These are phyloP conservation scores for Bolboschoenus planiculmis DNA, from an alignment of 176 grass and related monocot species.

Conservation along the genomic window DNA sequence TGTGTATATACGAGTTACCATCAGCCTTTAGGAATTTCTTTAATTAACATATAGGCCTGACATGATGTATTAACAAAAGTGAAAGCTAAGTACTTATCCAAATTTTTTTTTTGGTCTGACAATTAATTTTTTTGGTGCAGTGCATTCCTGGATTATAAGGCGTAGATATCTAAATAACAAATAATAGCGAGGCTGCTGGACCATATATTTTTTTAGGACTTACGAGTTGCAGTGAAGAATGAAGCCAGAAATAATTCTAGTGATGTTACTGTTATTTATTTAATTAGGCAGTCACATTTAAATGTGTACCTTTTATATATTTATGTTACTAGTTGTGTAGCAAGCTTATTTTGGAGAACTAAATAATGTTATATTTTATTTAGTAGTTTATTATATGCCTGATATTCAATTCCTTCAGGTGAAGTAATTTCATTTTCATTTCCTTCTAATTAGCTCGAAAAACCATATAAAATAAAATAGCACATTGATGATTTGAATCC, in stretches of 20 bases:
- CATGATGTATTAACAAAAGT: not conserved
- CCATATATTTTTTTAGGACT: conserved; percentile 2
- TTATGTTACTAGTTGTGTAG: not conserved
- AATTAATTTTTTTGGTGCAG: not conserved
- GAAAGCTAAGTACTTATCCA: not conserved
- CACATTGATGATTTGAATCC: not conserved
- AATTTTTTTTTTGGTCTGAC: not conserved
- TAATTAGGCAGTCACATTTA: not conserved
- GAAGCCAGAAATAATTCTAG: not conserved
- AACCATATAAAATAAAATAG: not conserved
- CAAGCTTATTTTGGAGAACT: not conserved
- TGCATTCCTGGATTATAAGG: not conserved
- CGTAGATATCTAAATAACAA: not conserved
- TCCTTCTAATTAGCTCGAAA: not conserved
- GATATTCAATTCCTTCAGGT: not conserved
- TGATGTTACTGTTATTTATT: not conserved
- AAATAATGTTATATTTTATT: not conserved
- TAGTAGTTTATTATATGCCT: not conserved
- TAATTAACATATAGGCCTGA: not conserved
- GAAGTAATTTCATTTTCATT: not conserved
- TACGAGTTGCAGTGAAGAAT: not conserved
- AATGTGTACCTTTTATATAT: not conserved
- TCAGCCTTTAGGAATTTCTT: too few species aligned
- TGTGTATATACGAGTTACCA: too few species aligned
- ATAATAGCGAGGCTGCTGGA: not conserved